Evolutionary conservation across 257 asterid species (phyloP).

Genomic region (Petunia secreta): DNA sequence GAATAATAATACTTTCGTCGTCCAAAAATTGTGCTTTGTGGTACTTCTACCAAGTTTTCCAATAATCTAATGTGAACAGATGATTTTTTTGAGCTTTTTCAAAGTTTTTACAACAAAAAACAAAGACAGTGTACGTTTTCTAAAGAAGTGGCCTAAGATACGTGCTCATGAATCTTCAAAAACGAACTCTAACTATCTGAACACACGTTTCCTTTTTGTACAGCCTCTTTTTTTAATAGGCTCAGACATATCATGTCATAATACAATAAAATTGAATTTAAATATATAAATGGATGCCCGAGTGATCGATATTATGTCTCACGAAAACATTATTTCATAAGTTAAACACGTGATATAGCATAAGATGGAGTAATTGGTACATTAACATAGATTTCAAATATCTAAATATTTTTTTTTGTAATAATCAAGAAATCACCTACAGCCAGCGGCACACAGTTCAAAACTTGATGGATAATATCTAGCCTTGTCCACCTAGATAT

Average conservation of each 20-base stretch:
- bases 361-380: neutral
- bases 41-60: neutral
- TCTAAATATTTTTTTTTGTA: neutral
- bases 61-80: neutral
- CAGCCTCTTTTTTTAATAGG: neutral
- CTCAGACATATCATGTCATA: neutral
- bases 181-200: neutral
- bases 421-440: too few species aligned
- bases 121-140: neutral
- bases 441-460: too few species aligned
- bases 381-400: neutral
- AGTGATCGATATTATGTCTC: neutral
- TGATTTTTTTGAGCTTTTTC: neutral
- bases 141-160: neutral
- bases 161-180: neutral
- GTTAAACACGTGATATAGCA: neutral
- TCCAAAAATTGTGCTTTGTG: neutral
- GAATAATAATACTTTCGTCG: neutral
- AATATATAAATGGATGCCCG: neutral
- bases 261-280: neutral
- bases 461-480: too few species aligned
- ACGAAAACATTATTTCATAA: neutral
- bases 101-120: neutral
- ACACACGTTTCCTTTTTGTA: neutral
- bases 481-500: too few species aligned